phyloP scores from a whole-genome alignment of 2,329 filamentous ascomycete genomes.

The Penicillium italicum region DNA sequence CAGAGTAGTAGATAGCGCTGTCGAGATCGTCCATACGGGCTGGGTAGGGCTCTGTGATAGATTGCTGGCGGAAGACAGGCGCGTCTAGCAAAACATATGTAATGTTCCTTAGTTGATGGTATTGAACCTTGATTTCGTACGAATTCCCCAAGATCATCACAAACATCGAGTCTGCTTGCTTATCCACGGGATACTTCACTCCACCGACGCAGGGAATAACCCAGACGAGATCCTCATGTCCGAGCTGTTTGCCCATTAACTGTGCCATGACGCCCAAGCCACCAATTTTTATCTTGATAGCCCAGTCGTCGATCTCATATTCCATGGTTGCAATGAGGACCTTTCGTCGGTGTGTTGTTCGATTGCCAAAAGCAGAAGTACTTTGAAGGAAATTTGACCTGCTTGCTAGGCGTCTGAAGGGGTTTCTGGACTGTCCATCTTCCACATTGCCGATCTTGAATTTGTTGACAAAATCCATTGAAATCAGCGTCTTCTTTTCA shows the following conservation, averaged over 20 bases:
- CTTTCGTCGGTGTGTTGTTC: conserved; percentile 46
- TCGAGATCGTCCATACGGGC: conserved; percentile 67
- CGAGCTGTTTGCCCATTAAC: conserved; percentile 63
- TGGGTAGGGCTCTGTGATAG: conserved; percentile 61
- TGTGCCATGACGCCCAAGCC: conserved; percentile 68
- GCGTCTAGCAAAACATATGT: conserved; percentile 66
- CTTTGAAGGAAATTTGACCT: conserved; percentile 39
- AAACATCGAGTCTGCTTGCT: conserved; percentile 57
- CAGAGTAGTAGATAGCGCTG: conserved; percentile 65
- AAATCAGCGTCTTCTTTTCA: conserved; percentile 46
- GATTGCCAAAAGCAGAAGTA: conserved; percentile 33
- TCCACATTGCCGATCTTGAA: conserved; percentile 30
- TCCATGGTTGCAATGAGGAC: conserved; percentile 68
- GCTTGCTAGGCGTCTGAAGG: conserved; percentile 34
- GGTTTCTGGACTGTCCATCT: conserved; percentile 31
- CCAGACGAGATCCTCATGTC: conserved; percentile 64
- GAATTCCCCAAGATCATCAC: conserved; percentile 59
- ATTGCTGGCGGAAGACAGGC: conserved; percentile 63
- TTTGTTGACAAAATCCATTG: conserved; percentile 35
- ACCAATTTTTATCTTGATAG: conserved; percentile 68
- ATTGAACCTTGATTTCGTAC: conserved; percentile 62
- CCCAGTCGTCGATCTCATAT: conserved; percentile 68
- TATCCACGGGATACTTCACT: conserved; percentile 60
- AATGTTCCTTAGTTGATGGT: conserved; percentile 62
- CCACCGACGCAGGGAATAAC: conserved; percentile 62